phyloP scores from a whole-genome alignment of 305 asterid genomes.

The Fraxinus sp. region DNA sequence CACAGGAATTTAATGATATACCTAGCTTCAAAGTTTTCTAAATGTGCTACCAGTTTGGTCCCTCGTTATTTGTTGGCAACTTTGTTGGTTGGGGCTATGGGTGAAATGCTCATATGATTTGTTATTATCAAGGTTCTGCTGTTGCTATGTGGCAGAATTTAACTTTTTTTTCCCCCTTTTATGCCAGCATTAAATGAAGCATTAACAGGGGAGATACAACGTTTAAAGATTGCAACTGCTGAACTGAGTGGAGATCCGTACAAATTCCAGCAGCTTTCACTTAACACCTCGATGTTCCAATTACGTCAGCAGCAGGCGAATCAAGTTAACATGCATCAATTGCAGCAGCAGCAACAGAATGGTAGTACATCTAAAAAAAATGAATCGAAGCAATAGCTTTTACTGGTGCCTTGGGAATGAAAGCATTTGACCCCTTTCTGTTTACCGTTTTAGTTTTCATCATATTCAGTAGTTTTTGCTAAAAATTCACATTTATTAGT shows the following conservation, averaged over 20 bases:
- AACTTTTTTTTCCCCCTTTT: neutral
- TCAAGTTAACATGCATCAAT: conserved; percentile 60
- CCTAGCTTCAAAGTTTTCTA: neutral
- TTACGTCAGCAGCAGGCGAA: conserved; percentile 51
- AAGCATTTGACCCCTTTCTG: neutral
- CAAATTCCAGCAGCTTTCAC: conserved; percentile 74
- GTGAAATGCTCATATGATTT: neutral
- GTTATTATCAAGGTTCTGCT: neutral
- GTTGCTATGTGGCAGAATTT: neutral
- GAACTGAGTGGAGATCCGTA: conserved; percentile 60
- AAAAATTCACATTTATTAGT: conserved; percentile 55
- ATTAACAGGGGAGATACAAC: conserved; percentile 76
- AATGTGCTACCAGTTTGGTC: neutral
- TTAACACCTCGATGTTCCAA: conserved; percentile 71
- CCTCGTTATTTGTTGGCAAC: neutral
- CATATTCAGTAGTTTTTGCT: conserved; percentile 18
- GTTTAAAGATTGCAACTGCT: conserved; percentile 66
- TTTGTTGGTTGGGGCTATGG: neutral
- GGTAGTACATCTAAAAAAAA: conserved; percentile 44
- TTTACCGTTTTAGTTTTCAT: neutral
- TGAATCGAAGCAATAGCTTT: conserved; percentile 45
- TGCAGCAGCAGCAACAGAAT: conserved; percentile 44
- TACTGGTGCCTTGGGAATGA: neutral
- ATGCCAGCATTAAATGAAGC: conserved; percentile 81
- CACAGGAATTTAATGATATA: neutral